Conservation (phyloP, 1,284 basidiomycete genomes). For the Lentinula novae-zelandiae region DNA sequence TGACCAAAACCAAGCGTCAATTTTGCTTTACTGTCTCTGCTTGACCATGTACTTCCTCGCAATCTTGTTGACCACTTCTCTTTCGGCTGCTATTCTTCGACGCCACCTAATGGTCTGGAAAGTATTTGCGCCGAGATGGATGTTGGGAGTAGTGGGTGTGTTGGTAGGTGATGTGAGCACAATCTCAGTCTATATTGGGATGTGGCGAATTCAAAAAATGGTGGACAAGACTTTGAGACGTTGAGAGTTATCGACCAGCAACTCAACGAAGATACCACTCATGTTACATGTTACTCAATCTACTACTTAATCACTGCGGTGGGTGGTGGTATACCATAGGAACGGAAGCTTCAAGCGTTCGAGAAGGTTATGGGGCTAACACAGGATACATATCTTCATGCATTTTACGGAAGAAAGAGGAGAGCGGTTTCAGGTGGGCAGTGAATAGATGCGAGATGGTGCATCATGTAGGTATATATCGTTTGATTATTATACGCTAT, state of each 20-base stretch:
- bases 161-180: constrained; percentile 55
- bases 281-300: no score
- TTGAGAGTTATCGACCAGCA: constrained; percentile 33
- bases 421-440: not conserved
- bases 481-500: constrained; percentile 39
- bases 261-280: no score
- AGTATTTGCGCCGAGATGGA: constrained; percentile 94
- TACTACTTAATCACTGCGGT: no score
- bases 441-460: no score
- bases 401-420: not conserved
- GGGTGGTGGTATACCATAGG: no score
- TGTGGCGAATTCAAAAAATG: constrained; percentile 12
- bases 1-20: not conserved
- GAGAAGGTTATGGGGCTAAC: no score
- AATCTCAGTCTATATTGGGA: constrained; percentile 41
- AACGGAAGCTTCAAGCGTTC: no score
- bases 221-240: constrained; percentile 25
- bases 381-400: no score
- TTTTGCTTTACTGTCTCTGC: not conserved
- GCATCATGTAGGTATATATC: no score
- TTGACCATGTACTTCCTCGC: constrained; percentile 57
- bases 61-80: constrained; percentile 68
- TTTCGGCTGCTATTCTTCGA: constrained; percentile 74
- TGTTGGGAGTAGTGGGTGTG: constrained; percentile 61
- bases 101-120: constrained; percentile 99